Percentiles rank a stretch among this genome's conserved stretches.
phyloP scores from a whole-genome alignment of 805 yeast genomes.

The Brettanomyces sp. region DNA sequence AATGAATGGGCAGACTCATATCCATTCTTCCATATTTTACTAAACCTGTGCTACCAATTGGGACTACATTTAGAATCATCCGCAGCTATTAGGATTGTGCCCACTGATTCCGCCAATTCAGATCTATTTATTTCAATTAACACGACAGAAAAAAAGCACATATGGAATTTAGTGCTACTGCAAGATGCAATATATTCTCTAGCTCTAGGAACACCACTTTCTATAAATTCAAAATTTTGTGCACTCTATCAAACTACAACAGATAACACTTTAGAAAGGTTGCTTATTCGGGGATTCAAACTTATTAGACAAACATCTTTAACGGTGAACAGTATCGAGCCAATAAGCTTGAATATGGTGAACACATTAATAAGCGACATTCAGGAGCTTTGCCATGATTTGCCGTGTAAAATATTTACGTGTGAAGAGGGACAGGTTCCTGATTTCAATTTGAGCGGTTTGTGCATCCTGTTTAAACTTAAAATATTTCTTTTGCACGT shows the following conservation, averaged over 20 bases:
- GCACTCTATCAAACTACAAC: not conserved
- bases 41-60: not conserved
- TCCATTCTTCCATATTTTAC: not conserved
- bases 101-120: not conserved
- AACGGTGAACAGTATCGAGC: not conserved
- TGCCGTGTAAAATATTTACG: not conserved
- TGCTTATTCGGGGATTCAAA: not conserved
- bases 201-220: slow-evolving; percentile 3
- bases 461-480: not conserved
- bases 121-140: slow-evolving; percentile 1
- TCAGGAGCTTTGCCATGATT: not conserved
- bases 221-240: slow-evolving; percentile 8
- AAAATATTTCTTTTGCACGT: not conserved
- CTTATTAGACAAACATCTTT: not conserved
- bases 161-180: slow-evolving; percentile 11
- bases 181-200: slow-evolving; percentile 7
- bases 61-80: not conserved
- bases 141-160: not conserved
- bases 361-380: not conserved
- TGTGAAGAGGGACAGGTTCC: not conserved
- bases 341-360: not conserved
- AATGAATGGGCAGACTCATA: not conserved
- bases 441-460: not conserved
- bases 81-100: not conserved
- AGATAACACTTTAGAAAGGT: not conserved